Evolutionary conservation across 805 yeast species (phyloP).

Genomic region (Blastobotrys americana): DNA sequence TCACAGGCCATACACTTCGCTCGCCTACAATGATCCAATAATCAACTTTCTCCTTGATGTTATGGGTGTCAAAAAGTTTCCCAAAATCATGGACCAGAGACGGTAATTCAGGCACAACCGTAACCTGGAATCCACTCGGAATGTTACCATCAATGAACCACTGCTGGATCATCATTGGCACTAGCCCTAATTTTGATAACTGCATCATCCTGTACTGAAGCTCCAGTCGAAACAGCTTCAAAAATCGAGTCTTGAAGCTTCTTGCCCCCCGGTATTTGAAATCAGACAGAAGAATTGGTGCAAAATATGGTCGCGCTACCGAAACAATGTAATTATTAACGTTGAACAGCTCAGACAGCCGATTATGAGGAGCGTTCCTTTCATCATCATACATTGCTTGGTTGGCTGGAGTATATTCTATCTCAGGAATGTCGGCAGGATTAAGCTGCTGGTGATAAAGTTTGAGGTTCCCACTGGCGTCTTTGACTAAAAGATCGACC

Average conservation of each 20-base stretch:
- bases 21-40: constrained; percentile 92
- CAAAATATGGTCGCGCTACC: constrained; percentile 86
- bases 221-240: constrained; percentile 64
- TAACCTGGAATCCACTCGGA: constrained; percentile 75
- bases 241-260: constrained; percentile 35
- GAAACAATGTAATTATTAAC: constrained; percentile 91
- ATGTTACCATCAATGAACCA: constrained; percentile 83
- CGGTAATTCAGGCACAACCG: constrained; percentile 81
- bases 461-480: constrained; percentile 40
- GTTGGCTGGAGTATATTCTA: constrained; percentile 36
- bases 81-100: constrained; percentile 65
- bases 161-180: constrained; percentile 63
- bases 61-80: constrained; percentile 68
- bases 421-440: constrained; percentile 17
- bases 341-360: constrained; percentile 86
- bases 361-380: constrained; percentile 67
- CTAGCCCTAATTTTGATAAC: constrained; percentile 67
- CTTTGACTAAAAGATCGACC: constrained; percentile 52
- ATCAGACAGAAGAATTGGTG: constrained; percentile 80
- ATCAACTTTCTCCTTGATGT: constrained; percentile 63
- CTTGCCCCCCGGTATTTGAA: constrained; percentile 53
- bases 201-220: constrained; percentile 77
- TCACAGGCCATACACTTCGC: constrained; percentile 84
- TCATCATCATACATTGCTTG: constrained; percentile 35
- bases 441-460: constrained; percentile 18